Base-by-base conservation (phyloP, 208 protist genomes). In the Blechomonas ayalai region DNA sequence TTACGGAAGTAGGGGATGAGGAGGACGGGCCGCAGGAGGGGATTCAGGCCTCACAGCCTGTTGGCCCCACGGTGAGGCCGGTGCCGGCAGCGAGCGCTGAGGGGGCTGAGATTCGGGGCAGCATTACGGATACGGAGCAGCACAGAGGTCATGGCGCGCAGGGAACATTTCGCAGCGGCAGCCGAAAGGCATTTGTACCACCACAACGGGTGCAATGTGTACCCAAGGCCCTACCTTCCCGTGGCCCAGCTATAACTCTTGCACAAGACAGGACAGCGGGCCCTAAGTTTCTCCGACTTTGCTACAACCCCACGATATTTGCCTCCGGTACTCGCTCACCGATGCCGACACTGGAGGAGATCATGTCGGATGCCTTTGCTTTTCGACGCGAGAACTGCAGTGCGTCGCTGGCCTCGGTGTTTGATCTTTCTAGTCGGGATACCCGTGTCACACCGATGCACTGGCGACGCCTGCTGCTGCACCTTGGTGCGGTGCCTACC, bases 381-480 rank as follows among this genome's bases (percentile, higher is more conserved):
- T 69, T 69, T 44, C 59, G 35, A n/a, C 20, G 26, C 31, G 13
- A 36, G 16, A 42, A 41, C 24, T 64, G 57, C 20, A 58, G 49
- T 31, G 23, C 6, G 13, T 34, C 49, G 5, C 37, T 64, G 31
- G 25, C 57, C 29, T 18, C 12, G 19, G 16, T 47, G 25, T 26
- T 61, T 56, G 59, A 41, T 40, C 5, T 49, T 13, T 5, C 25
- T 47, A 9, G 33, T 45, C 25, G 49, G 27, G n/a, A 29, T 25
- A 29, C 46, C n/a, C 16, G 27, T 45, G n/a, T n/a, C n/a, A n/a
- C n/a, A n/a, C n/a, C 16, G 37, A 9, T 24, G 4, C 59, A 66
- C 16, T 89, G 75, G 68, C 64, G 64, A 44, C 59, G 44, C 12
- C 33, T 70, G n/a, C 37, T 89, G 6, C 51, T 82, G 10, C 49